These are phyloP conservation scores for Mrakia gelida DNA, from an alignment of 768 basidiomycete genomes.

Conservation along the genomic window DNA sequence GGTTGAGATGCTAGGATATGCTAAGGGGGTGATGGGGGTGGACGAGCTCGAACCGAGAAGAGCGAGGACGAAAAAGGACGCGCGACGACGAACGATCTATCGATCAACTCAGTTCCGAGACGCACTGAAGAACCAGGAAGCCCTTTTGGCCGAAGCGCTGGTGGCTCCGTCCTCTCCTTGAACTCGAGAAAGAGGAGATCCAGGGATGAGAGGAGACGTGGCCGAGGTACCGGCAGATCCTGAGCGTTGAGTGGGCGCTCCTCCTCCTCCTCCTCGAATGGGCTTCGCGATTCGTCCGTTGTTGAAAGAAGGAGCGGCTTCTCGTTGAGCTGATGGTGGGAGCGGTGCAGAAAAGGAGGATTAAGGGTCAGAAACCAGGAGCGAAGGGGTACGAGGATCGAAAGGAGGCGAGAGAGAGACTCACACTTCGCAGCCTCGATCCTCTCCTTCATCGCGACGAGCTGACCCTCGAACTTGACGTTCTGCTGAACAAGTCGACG, in stretches of 20 bases:
- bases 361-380: background rate
- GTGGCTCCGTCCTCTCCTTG: constrained; percentile 36
- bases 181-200: constrained; percentile 39
- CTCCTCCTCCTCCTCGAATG: constrained; percentile 73
- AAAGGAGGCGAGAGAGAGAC: constrained; percentile 35
- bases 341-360: background rate
- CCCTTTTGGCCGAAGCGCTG: constrained; percentile 22
- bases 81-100: background rate
- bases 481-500: constrained; percentile 86
- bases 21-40: background rate
- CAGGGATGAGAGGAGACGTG: constrained; percentile 33
- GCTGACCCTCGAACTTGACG: constrained; percentile 88
- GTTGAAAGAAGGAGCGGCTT: constrained; percentile 60
- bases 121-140: constrained; percentile 23
- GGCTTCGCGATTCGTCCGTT: constrained; percentile 98
- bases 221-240: constrained; percentile 39
- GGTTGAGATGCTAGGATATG: no score
- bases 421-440: constrained; percentile 87
- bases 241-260: background rate
- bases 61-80: no score
- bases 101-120: background rate
- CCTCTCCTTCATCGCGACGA: constrained; percentile 85
- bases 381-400: background rate
- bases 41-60: background rate
- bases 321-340: constrained; percentile 63